Conservation (phyloP, 2,329 filamentous ascomycete species). For the Blumeria graminis region DNA sequence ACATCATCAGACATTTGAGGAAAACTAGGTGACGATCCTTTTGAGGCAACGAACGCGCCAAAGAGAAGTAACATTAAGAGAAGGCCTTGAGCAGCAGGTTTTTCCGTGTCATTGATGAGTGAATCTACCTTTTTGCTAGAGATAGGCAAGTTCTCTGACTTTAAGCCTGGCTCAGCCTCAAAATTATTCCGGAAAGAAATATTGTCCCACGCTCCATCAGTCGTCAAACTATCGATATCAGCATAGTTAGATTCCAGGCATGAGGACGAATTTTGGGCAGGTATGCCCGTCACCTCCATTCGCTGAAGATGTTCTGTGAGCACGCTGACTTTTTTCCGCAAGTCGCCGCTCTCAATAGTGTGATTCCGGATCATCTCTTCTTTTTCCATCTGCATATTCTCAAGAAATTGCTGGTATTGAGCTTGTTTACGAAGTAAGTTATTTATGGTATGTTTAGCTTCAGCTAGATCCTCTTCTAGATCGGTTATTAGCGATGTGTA, state of each 20-base stretch:
- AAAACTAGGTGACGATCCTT: constrained; percentile 47
- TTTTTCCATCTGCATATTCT: constrained; percentile 61
- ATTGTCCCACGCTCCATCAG: constrained; percentile 64
- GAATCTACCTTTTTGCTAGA: constrained; percentile 28
- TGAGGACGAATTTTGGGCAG: constrained; percentile 25
- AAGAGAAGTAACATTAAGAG: constrained; percentile 92
- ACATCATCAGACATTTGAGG: constrained; percentile 62
- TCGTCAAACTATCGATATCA: constrained; percentile 63
- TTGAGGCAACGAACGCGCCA: constrained; percentile 85
- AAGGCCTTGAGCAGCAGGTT: constrained; percentile 50
- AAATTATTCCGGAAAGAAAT: constrained; percentile 42
- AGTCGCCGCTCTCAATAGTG: constrained; percentile 71
- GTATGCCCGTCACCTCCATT: constrained; percentile 35
- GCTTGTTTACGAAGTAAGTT: constrained; percentile 51
- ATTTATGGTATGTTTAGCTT: constrained; percentile 44
- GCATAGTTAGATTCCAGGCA: constrained; percentile 44
- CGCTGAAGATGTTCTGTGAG: constrained; percentile 49
- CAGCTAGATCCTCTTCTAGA: constrained; percentile 53
- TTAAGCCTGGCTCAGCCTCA: constrained; percentile 39
- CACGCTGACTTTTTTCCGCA: constrained; percentile 78
- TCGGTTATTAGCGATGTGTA: constrained; percentile 52
- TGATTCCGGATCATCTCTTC: constrained; percentile 74
- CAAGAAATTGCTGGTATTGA: constrained; percentile 49
- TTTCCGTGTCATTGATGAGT: constrained; percentile 27
- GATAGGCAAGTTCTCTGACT: constrained; percentile 28